Evolutionary conservation across 31 red algal genomes (phyloP), one percentile per base, ranked within the genome.

Genomic region (Bonnemaisonia californica): DNA sequence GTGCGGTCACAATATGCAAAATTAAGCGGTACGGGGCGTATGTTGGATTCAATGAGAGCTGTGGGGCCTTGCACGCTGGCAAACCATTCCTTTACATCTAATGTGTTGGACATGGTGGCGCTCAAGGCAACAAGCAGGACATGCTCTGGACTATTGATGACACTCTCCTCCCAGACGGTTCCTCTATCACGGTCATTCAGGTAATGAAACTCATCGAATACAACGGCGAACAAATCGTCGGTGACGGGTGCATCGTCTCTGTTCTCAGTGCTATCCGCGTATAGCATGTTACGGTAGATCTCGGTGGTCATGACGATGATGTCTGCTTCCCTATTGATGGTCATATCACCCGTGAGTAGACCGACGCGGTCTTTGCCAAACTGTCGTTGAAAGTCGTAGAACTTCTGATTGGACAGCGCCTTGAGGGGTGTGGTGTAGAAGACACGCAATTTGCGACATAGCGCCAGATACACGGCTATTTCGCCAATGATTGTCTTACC

Each of bases 281-380:
- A 99, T 58, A 93, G 74, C 93, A 99, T 99, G 71, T 99, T 99
- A n/a, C 97, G 90, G 77, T 99, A 99, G 16, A 99, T 84, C 82
- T 99, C 97, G 28, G 97, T 96, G 7, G 97, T 99, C 92, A 99
- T 94, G 41, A 99, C 93, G 2, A 95, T 51, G 32, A 99, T 57
- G 31, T 80, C 74, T 24, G 93, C 97, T 29, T 96, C 90, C 27
- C 93, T 79, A 62, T 93, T 86, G 28, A 94, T 77, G 12, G 90
- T 90, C 1, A 93, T 68, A 77, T 99, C 97, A 30, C 97, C 97
- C 1, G 97, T 99, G 3, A 95, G 80, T 18, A 98, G 67, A 4
- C 96, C 96, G 40, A 98, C 93, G 28, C 78, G 42, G 3, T 58
- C 18, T 0, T 74, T 64, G 0, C 96, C 96, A 73, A 95, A 98